phyloP scores from a whole-genome alignment of 1,284 basidiomycete genomes.

The Sporisorium sorghi region DNA sequence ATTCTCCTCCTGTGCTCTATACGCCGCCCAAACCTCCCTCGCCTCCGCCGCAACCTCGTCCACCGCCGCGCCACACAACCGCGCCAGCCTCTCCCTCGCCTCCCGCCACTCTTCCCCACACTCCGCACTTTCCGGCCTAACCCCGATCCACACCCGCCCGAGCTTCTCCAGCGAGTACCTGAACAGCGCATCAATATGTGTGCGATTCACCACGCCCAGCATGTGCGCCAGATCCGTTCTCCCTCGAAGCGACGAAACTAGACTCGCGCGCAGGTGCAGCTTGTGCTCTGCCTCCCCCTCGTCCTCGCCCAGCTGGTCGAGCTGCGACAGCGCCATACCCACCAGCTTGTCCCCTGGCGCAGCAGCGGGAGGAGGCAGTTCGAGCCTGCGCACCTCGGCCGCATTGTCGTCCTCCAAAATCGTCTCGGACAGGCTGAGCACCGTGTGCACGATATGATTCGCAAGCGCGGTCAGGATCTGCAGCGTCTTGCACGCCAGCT shows the following conservation, averaged over 20 bases:
- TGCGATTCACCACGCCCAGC: conserved; percentile 6
- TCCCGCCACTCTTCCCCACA: conserved; percentile 3
- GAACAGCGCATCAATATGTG: conserved; percentile 28
- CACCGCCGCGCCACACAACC: conserved; percentile 22
- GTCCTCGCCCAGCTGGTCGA: conserved; percentile 22
- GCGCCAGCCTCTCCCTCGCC: conserved; percentile 8
- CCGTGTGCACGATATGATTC: conserved; percentile 38
- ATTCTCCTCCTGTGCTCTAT: conserved; percentile 1
- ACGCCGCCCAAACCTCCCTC: conserved; percentile 16
- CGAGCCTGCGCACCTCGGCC: conserved; percentile 12
- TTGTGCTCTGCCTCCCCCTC: conserved; percentile 23
- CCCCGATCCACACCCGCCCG: conserved; percentile 27
- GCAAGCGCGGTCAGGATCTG: conserved; percentile 36
- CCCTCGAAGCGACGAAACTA: conserved; percentile 14
- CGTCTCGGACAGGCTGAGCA: conserved; percentile 33
- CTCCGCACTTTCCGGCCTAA: not conserved
- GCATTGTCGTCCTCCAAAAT: conserved; percentile 29
- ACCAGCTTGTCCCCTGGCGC: conserved; percentile 1
- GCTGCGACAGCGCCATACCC: conserved; percentile 28
- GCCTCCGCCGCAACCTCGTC: conserved; percentile 32
- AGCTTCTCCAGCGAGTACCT: conserved; percentile 20
- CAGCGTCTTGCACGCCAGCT: conserved; percentile 23
- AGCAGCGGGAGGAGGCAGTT: conserved; percentile 13
- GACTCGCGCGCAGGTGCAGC: conserved; percentile 17
- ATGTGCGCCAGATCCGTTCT: conserved; percentile 3